Evolutionary conservation across 805 yeast genomes (phyloP), one percentile per base, ranked within the genome.

Genomic region (Scheffersomyces spartinae): DNA sequence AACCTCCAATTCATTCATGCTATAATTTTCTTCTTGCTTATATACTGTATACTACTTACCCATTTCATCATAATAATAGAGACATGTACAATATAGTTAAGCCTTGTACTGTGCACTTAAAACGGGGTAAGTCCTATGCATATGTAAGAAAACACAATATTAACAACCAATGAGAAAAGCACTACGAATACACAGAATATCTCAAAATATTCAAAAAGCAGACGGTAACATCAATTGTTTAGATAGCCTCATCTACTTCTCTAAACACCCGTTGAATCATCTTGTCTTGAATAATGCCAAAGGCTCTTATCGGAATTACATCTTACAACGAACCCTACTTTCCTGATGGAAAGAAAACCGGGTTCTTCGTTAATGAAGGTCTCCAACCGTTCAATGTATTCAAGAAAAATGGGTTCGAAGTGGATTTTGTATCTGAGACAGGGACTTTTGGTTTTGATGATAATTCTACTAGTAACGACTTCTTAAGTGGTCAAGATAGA

Each of bases 401-500:
- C 47, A 46, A 32, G 14, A 43, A 57, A 23, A 51, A 64, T 17
- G 77, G 76, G 4, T 64, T 42, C 34, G 69, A 68, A 14, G 71
- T 75, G 13, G 65, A 61, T 25, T 55, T 74, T 31, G 73, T 61
- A 11, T 69, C 78, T 6, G 81, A 74, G 40, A 63, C 61, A 16
- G 82, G 82, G 12, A 46, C 52, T 3, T 68, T 40, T 32, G 76
- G 73, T n/a, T 47, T 61, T 38, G 83, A 75, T 41, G 73, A 60
- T 24, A 72, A 68, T 45, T 74, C 81, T 1, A 33, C 41, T 13
- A 38, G 33, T 16, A 29, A 32, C 16, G 61, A 55, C 21, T 63
- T 59, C 39, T 42, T 68, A 29, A 32, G 42, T 14, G 72, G 58
- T 9, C 63, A 64, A 25, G 77, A 69, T 34, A 39, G 47, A 29